phyloP scores from a whole-genome alignment of 2,329 filamentous ascomycete species.

The Fusarium acutatum region DNA sequence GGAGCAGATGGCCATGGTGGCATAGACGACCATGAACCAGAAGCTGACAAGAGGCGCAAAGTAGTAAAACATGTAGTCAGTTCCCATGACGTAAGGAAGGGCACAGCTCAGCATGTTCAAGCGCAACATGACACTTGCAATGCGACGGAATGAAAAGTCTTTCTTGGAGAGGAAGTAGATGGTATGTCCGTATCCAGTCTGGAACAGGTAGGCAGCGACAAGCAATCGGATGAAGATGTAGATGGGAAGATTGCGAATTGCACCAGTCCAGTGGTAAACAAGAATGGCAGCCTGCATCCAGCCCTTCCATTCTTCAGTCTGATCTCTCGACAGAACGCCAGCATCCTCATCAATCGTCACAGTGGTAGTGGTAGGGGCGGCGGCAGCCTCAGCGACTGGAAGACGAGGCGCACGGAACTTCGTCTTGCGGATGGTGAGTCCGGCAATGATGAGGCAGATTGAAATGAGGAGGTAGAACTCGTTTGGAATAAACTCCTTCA shows the following conservation, averaged over 20 bases:
- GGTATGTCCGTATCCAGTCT: slow-evolving; percentile 69
- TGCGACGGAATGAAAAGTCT: slow-evolving; percentile 64
- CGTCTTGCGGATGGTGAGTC: slow-evolving; percentile 31
- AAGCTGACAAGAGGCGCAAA: slow-evolving; percentile 67
- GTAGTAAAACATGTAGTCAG: slow-evolving; percentile 62
- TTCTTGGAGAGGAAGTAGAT: slow-evolving; percentile 63
- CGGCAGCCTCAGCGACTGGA: not conserved
- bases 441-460: slow-evolving; percentile 12
- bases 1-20: slow-evolving; percentile 56
- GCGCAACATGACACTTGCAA: slow-evolving; percentile 62
- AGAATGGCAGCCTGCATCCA: slow-evolving; percentile 66
- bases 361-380: not conserved
- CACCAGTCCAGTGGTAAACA: slow-evolving; percentile 67
- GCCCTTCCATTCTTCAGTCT: slow-evolving; percentile 73
- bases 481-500: slow-evolving; percentile 31
- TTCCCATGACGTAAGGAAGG: slow-evolving; percentile 65
- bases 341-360: slow-evolving; percentile 20
- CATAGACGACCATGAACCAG: slow-evolving; percentile 68
- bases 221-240: slow-evolving; percentile 64
- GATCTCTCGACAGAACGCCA: slow-evolving; percentile 53
- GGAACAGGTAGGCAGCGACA: slow-evolving; percentile 67
- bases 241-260: slow-evolving; percentile 55
- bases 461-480: slow-evolving; percentile 30
- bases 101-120: slow-evolving; percentile 64
- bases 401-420: slow-evolving; percentile 22